Percentiles rank a stretch among this genome's conserved stretches.
Conservation (phyloP, 2,329 filamentous ascomycete genomes). For the Monilinia vaccinii-corymbosi region DNA sequence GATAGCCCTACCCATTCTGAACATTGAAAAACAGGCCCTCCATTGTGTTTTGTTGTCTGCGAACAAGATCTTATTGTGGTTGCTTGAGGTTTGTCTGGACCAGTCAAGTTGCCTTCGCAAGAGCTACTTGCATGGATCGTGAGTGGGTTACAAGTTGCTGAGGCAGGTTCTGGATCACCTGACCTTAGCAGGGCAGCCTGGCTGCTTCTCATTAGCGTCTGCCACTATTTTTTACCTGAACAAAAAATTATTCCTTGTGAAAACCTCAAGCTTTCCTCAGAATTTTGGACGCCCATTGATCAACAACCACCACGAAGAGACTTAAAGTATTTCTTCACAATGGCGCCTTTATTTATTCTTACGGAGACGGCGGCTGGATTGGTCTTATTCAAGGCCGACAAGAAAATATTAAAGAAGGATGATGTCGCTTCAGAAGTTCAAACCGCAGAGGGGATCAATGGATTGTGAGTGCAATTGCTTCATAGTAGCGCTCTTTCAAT, state of each 20-base stretch:
- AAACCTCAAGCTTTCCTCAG: conserved; percentile 13
- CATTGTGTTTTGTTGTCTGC: conserved; percentile 43
- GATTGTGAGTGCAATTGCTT: conserved; percentile 55
- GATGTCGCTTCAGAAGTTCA: conserved; percentile 66
- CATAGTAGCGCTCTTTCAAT: conserved; percentile 2
- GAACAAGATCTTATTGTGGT: conserved; percentile 10
- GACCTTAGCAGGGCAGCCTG: conserved; percentile 1
- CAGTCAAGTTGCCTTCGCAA: conserved; percentile 8
- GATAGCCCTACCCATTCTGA: conserved; percentile 64
- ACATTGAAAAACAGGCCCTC: conserved; percentile 93
- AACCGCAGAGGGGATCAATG: conserved; percentile 75
- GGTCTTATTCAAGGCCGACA: conserved; percentile 97
- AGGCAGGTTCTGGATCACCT: conserved; percentile 8
- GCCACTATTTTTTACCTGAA: conserved; percentile 13
- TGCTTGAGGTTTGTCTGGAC: conserved; percentile 9
- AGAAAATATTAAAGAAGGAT: conserved; percentile 90
- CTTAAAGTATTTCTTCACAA: conserved; percentile 35
- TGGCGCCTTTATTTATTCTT: conserved; percentile 80
- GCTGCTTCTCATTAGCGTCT: conserved; percentile 13
- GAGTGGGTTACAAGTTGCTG: not conserved
- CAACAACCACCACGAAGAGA: conserved; percentile 11
- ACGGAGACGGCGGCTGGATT: conserved; percentile 83
- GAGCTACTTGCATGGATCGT: conserved; percentile 6
- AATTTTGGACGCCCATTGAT: conserved; percentile 11
- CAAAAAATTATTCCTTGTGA: conserved; percentile 19